A percentile compares a stretch with the other conserved stretches of the same genome.
phyloP scores from a whole-genome alignment of 768 basidiomycete genomes.

The Termitomyces sp. region DNA sequence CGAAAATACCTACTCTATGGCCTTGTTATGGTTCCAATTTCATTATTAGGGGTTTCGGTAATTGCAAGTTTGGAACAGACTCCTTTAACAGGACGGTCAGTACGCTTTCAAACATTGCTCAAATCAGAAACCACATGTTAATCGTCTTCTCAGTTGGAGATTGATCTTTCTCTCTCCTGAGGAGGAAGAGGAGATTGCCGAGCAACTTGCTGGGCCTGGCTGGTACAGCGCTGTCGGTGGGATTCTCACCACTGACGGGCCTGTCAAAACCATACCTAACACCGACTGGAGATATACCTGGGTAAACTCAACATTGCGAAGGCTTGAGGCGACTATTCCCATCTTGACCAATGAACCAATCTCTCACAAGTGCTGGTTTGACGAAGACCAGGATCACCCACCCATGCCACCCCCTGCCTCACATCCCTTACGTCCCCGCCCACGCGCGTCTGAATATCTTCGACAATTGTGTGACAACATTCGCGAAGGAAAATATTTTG shows the following conservation, averaged over 20 bases:
- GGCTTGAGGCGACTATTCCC: constrained; percentile 72
- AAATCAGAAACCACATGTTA: not conserved
- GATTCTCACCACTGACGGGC: constrained; percentile 63
- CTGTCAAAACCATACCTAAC: constrained; percentile 57
- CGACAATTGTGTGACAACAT: constrained; percentile 49
- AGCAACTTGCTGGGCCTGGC: constrained; percentile 72
- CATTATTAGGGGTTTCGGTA: constrained; percentile 63
- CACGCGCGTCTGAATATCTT: constrained; percentile 69
- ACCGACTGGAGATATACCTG: constrained; percentile 89
- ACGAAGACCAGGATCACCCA: constrained; percentile 38
- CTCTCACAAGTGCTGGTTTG: constrained; percentile 50
- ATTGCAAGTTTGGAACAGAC: constrained; percentile 71
- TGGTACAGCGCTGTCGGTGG: constrained; percentile 84
- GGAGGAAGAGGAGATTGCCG: constrained; percentile 87
- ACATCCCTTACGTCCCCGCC: constrained; percentile 80
- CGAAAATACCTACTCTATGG: constrained; percentile 45
- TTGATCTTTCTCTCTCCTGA: constrained; percentile 87
- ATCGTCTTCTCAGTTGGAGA: constrained; percentile 56
- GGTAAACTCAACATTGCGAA: constrained; percentile 75
- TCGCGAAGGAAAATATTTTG: constrained; percentile 30
- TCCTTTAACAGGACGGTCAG: constrained; percentile 81
- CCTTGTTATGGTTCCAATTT: constrained; percentile 55
- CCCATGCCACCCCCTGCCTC: constrained; percentile 79
- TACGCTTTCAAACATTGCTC: not conserved
- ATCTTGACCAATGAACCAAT: constrained; percentile 55